phyloP scores from a whole-genome alignment of 352 stramenopile genomes.

The Globisporangium acanthophoron region DNA sequence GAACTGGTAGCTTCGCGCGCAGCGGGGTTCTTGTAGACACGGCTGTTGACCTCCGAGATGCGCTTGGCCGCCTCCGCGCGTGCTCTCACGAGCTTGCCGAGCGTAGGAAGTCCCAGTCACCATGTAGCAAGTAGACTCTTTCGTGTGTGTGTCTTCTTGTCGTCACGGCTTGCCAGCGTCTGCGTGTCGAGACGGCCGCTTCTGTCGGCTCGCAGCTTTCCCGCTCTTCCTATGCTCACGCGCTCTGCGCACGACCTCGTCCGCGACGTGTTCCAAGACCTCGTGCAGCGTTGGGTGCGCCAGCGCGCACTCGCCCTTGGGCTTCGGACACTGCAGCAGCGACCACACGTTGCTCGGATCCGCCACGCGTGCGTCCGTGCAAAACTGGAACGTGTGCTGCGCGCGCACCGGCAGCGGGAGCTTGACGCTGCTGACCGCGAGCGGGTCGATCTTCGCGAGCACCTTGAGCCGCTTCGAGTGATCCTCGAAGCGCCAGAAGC shows the following conservation, averaged over 20 bases:
- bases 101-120: too few species aligned
- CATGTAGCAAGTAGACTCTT: too few species aligned
- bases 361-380: slow-evolving; percentile 16
- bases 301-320: slow-evolving; percentile 23
- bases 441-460: slow-evolving; percentile 10
- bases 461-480: slow-evolving; percentile 24
- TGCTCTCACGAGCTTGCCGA: too few species aligned
- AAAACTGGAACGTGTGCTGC: slow-evolving; percentile 35
- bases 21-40: too few species aligned
- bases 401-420: slow-evolving; percentile 7
- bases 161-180: too few species aligned
- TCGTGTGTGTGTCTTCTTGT: too few species aligned
- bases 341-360: slow-evolving; percentile 13
- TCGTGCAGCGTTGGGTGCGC: slow-evolving; percentile 48
- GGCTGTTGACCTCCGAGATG: too few species aligned
- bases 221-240: slow-evolving; percentile 10
- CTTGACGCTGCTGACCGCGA: background rate
- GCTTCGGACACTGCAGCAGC: slow-evolving; percentile 30
- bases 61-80: too few species aligned
- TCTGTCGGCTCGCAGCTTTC: slow-evolving; percentile 2
- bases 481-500: slow-evolving; percentile 36
- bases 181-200: background rate
- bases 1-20: too few species aligned
- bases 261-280: slow-evolving; percentile 45
- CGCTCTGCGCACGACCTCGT: slow-evolving; percentile 26